These are phyloP conservation scores for Herpetomonas samuelpessoai DNA, from an alignment of 208 protist genomes.

Conservation along the genomic window DNA sequence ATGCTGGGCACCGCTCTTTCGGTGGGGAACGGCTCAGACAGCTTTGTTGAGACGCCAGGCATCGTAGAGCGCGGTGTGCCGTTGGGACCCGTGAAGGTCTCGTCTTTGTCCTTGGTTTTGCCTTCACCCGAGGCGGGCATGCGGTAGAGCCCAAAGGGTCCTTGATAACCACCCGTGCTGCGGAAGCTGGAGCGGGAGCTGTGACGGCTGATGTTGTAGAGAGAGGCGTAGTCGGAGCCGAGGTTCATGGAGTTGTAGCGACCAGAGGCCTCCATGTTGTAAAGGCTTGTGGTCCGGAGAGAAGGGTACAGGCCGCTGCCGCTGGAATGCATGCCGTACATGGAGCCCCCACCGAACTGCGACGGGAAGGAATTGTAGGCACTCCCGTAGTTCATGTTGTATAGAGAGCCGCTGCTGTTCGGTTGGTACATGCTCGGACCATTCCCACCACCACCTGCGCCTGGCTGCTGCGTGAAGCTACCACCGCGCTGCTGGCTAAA, in stretches of 20 bases:
- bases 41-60: conserved; percentile 13
- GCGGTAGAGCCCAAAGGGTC: conserved; percentile 25
- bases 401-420: too few species aligned
- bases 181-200: conserved; percentile 9
- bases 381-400: too few species aligned
- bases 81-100: neutral
- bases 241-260: conserved; percentile 26
- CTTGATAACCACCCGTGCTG: conserved; percentile 24
- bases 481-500: too few species aligned
- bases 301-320: conserved; percentile 1
- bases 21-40: neutral
- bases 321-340: conserved; percentile 15
- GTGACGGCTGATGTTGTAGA: conserved; percentile 14
- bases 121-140: conserved; percentile 2
- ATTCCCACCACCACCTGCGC: too few species aligned
- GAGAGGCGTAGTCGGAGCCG: conserved; percentile 17
- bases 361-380: too few species aligned
- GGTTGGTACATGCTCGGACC: too few species aligned
- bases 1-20: neutral
- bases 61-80: neutral
- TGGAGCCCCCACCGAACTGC: conserved; percentile 30
- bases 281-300: neutral
- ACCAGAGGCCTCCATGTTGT: conserved; percentile 1
- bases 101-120: neutral
- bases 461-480: too few species aligned